Evolutionary conservation across 805 yeast species (phyloP), one percentile per base, ranked within the genome.

Genomic region (Metschnikowia cerradonensis): DNA sequence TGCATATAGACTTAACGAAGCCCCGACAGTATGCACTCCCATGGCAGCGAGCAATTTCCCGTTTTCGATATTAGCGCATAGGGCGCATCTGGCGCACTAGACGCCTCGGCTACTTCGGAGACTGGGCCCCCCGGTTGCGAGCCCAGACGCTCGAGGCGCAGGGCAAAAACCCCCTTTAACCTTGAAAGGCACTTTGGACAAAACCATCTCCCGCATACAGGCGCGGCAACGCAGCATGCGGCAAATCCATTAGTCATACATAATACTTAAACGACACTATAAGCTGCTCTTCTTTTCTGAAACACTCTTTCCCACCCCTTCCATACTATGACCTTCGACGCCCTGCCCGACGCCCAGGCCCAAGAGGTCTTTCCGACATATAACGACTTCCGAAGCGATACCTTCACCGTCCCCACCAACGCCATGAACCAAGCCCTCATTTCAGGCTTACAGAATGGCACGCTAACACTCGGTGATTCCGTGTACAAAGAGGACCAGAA

Each of bases 401-500:
- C 97, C 1, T 89, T 90, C 77, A 90, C 97, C 3, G 86, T 88
- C 11, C 97, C 97, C 20, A 82, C 96, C 0, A 71, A 73, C 33
- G 73, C 80, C 38, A 89, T 90, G 92, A 64, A 86, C 17, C 53
- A 60, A n/a, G 75, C 78, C 50, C 82, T 90, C 42, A 82, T 80
- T 42, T 43, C 41, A 14, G 49, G 48, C 10, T 42, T 55, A 23
- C 70, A 91, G 1, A 45, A 49, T 22, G 58, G 58, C 30, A 23
- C 52, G 37, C 57, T 51, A 10, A 39, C 32, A 15, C 75, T 80
- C 44, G 97, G 97, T 41, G 97, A 91, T 63, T 79, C 92, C 8
- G 97, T 91, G n/a, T 89, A 89, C 70, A 77, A 81, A 55, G 97
- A 91, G 65, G 98, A 91, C 65, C 68, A 68, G 19, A 82, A 84